These are phyloP conservation scores for Phanerochaete sordida DNA, from an alignment of 768 basidiomycete genomes.

Conservation along the genomic window DNA sequence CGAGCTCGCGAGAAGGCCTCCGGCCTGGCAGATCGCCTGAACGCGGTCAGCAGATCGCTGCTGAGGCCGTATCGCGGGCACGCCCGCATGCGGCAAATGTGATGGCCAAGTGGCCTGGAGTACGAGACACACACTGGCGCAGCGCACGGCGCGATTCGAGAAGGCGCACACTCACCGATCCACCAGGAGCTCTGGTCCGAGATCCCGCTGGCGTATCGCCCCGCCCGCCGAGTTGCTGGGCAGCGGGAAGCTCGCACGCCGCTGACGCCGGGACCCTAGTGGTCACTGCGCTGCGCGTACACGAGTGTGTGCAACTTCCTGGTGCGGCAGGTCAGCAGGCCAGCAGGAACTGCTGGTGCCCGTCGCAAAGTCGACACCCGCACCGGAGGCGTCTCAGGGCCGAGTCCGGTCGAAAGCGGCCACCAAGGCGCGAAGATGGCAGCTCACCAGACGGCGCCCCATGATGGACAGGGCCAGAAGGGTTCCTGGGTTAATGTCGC, in stretches of 20 bases:
- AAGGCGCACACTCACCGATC: neutral
- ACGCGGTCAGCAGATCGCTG: neutral
- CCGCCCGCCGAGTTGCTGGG: neutral
- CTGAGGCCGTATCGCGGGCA: neutral
- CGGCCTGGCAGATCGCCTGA: neutral
- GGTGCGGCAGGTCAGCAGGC: neutral
- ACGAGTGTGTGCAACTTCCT: neutral
- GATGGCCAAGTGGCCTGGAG: neutral
- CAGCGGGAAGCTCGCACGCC: neutral
- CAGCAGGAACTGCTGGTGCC: neutral
- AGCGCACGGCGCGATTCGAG: neutral
- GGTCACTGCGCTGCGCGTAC: neutral
- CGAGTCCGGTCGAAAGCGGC: neutral
- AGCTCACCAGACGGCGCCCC: neutral
- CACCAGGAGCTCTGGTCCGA: neutral
- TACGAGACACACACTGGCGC: neutral
- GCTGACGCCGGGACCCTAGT: neutral
- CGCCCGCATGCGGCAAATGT: neutral
- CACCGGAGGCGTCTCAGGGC: neutral
- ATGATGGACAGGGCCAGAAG: neutral
- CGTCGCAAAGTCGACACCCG: neutral
- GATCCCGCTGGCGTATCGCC: neutral
- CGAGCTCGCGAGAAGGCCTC: neutral
- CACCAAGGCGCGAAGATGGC: neutral
- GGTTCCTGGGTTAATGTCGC: constrained; percentile 14